Evolutionary conservation across 2,329 filamentous ascomycete species (phyloP).

Genomic region (Fusarium sublunatum): DNA sequence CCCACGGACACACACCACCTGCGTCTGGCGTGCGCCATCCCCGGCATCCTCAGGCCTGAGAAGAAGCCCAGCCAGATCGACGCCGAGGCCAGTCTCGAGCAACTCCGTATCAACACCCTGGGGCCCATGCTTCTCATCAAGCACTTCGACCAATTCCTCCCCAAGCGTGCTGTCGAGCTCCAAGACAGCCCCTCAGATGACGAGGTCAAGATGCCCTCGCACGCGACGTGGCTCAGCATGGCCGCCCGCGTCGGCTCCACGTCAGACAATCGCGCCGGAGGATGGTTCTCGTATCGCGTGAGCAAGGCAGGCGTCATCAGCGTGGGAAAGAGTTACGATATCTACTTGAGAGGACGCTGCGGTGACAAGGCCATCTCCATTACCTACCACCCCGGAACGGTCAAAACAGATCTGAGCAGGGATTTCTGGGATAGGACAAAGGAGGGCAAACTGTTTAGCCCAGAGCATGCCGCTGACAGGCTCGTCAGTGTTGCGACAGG

Average conservation of each 20-base stretch:
- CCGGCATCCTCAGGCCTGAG: slow-evolving; percentile 79
- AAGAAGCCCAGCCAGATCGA: slow-evolving; percentile 75
- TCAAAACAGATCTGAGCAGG: slow-evolving; percentile 77
- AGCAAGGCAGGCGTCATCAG: slow-evolving; percentile 81
- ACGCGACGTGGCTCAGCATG: slow-evolving; percentile 78
- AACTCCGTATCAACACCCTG: slow-evolving; percentile 78
- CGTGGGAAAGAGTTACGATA: slow-evolving; percentile 76
- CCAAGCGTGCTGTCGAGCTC: slow-evolving; percentile 63
- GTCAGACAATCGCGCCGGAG: slow-evolving; percentile 76
- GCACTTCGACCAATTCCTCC: slow-evolving; percentile 77
- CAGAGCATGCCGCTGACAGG: slow-evolving; percentile 73
- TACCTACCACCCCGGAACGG: slow-evolving; percentile 82
- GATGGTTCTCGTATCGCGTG: slow-evolving; percentile 85
- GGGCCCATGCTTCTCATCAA: slow-evolving; percentile 82
- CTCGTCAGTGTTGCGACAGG: slow-evolving; percentile 69
- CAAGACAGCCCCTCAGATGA: slow-evolving; percentile 37
- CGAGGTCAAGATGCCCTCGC: slow-evolving; percentile 55
- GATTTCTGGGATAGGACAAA: slow-evolving; percentile 77
- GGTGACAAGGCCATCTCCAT: slow-evolving; percentile 74
- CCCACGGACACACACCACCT: slow-evolving; percentile 66
- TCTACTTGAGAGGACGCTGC: slow-evolving; percentile 67
- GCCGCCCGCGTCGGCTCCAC: slow-evolving; percentile 82
- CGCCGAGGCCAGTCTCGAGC: slow-evolving; percentile 69
- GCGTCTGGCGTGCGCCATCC: slow-evolving; percentile 75
- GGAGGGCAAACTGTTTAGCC: slow-evolving; percentile 71